A percentile compares a stretch with the other conserved stretches of the same genome.
Evolutionary conservation across 257 asterid species (phyloP).

Genomic region (Salvia splendens): DNA sequence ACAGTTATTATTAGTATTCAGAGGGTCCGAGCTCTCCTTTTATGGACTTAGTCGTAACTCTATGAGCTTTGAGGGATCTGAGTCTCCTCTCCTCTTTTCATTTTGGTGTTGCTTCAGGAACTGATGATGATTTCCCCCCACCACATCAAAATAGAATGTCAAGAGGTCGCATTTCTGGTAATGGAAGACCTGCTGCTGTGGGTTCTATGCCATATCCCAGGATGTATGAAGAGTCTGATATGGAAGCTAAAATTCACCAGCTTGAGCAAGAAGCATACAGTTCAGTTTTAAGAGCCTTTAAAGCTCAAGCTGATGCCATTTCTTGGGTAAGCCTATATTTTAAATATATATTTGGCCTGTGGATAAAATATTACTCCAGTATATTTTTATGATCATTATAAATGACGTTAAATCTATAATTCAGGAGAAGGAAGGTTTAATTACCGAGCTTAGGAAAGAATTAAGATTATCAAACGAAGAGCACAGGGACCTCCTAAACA

Average conservation of each 20-base stretch:
- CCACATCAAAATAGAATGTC: conserved; percentile 88
- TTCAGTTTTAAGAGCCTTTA: conserved; percentile 87
- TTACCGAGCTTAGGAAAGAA: conserved; percentile 90
- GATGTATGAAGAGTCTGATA: conserved; percentile 56
- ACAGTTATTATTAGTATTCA: conserved; percentile 13
- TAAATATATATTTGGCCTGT: background rate
- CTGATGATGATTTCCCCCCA: conserved; percentile 95
- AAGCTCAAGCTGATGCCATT: conserved; percentile 93
- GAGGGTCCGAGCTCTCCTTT: conserved; percentile 25
- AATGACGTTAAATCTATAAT: conserved; percentile 37
- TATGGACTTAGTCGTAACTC: background rate
- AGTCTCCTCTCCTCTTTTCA: conserved; percentile 16
- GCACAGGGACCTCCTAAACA: conserved; percentile 76
- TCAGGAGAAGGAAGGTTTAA: conserved; percentile 90
- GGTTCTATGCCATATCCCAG: conserved; percentile 57
- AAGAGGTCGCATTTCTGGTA: conserved; percentile 78
- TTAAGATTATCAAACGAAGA: conserved; percentile 88
- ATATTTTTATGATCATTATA: conserved; percentile 40
- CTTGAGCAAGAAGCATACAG: conserved; percentile 93
- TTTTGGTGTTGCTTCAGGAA: conserved; percentile 57
- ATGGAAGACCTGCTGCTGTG: conserved; percentile 73
- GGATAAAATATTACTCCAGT: conserved; percentile 32
- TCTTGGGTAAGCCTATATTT: conserved; percentile 68
- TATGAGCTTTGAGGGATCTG: conserved; percentile 11
- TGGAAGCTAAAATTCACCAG: conserved; percentile 85